Evolutionary conservation across 2,329 filamentous ascomycete genomes (phyloP).

Genomic region (Monosporascus cannonballus): DNA sequence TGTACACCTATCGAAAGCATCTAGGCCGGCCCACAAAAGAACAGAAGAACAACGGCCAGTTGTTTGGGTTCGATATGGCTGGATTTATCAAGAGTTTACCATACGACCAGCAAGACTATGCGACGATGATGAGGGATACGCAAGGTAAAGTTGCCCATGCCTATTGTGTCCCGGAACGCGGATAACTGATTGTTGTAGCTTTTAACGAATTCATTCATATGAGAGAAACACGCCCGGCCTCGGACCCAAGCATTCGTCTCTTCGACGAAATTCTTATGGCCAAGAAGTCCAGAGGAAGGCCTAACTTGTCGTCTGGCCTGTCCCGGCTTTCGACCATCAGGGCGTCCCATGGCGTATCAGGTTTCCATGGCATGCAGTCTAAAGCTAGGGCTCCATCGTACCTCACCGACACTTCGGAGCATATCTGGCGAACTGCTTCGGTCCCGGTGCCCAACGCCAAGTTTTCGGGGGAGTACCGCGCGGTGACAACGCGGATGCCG

Average conservation of each 20-base stretch:
- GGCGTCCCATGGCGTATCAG: conserved; percentile 46
- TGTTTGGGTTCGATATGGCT: conserved; percentile 60
- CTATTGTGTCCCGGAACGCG: background rate
- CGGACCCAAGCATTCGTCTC: conserved; percentile 62
- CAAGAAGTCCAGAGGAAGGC: conserved; percentile 63
- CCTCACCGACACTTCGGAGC: conserved; percentile 66
- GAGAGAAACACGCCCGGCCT: conserved; percentile 58
- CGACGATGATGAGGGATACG: conserved; percentile 58
- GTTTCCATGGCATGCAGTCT: conserved; percentile 29
- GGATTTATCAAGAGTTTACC: conserved; percentile 60
- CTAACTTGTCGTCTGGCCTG: conserved; percentile 58
- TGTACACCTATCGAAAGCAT: conserved; percentile 62
- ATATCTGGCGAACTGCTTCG: conserved; percentile 69
- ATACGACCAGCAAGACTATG: conserved; percentile 60
- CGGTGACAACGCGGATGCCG: conserved; percentile 61
- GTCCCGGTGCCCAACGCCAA: conserved; percentile 55
- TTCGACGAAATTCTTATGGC: conserved; percentile 82
- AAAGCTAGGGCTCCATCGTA: conserved; percentile 48
- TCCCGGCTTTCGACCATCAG: conserved; percentile 56
- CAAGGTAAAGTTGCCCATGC: conserved; percentile 46
- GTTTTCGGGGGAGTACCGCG: conserved; percentile 57
- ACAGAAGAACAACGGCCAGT: conserved; percentile 53
- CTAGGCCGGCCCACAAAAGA: conserved; percentile 53
- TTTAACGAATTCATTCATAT: conserved; percentile 86
- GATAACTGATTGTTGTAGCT: conserved; percentile 31